These are phyloP conservation scores for Grosmannia huntii DNA, from an alignment of 2,329 filamentous ascomycete genomes.

Conservation along the genomic window DNA sequence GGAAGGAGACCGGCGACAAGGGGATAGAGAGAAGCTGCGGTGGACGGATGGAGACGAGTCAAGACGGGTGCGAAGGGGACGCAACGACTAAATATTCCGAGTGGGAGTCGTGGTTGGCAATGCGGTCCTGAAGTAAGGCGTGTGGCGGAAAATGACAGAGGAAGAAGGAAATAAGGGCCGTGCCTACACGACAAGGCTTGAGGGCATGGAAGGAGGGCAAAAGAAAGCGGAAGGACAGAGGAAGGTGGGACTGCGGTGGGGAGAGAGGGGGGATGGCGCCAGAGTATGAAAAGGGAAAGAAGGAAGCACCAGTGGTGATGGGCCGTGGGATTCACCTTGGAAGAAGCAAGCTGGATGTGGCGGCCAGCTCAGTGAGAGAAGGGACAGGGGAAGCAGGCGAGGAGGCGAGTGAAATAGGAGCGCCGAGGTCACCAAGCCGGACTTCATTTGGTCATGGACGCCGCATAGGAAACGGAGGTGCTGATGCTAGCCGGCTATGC, in stretches of 20 bases:
- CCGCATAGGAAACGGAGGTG: not conserved
- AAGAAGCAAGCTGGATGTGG: slow-evolving; percentile 30
- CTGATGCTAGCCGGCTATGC: not conserved
- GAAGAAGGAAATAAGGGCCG: slow-evolving; percentile 13
- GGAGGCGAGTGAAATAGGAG: slow-evolving; percentile 27
- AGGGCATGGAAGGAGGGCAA: slow-evolving; percentile 11
- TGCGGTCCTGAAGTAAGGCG: slow-evolving; percentile 1
- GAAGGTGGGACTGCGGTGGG: not conserved
- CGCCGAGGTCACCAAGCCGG: slow-evolving; percentile 27
- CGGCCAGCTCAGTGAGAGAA: slow-evolving; percentile 29
- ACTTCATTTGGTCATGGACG: slow-evolving; percentile 29
- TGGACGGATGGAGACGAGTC: not conserved
- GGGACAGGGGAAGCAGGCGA: slow-evolving; percentile 24
- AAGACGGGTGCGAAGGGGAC: slow-evolving; percentile 1
- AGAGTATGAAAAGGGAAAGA: slow-evolving; percentile 8
- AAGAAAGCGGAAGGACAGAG: slow-evolving; percentile 12
- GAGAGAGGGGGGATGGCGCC: not conserved
- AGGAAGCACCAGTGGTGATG: slow-evolving; percentile 4
- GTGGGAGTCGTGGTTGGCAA: not conserved
- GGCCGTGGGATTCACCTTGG: slow-evolving; percentile 23
- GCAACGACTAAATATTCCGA: not conserved
- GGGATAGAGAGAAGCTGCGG: not conserved
- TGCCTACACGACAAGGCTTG: not conserved
- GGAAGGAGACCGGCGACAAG: no score
- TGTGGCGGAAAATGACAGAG: not conserved